Conservation (phyloP, 1,284 basidiomycete species). For the Ceratobasidium sp. region DNA sequence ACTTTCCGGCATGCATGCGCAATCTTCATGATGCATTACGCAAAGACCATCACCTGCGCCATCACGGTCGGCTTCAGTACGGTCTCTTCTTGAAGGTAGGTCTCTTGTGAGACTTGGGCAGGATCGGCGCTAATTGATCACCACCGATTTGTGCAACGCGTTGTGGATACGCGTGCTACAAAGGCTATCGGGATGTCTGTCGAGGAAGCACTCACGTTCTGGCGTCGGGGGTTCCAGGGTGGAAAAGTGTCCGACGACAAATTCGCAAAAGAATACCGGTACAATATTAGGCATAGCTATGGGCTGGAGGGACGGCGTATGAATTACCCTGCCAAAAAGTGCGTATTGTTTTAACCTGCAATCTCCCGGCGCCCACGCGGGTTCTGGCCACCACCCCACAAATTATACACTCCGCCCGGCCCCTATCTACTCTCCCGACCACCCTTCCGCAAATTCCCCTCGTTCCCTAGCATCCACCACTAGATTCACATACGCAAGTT, state of each 20-base stretch:
- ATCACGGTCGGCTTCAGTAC: conserved; percentile 91
- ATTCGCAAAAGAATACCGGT: conserved; percentile 98
- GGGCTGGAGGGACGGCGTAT: conserved; percentile 93
- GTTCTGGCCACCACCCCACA: conserved; percentile 15
- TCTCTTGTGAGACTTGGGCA: conserved; percentile 12
- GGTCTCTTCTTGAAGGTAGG: conserved; percentile 93
- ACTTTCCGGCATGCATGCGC: conserved; percentile 97
- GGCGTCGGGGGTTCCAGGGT: conserved; percentile 83
- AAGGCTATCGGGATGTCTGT: conserved; percentile 93
- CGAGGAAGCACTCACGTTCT: conserved; percentile 94
- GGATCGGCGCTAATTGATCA: conserved; percentile 16
- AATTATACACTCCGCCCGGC: conserved; percentile 19
- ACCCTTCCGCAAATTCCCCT: conserved; percentile 2
- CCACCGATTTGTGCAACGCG: conserved; percentile 9
- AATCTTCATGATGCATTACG: conserved; percentile 83
- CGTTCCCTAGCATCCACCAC: conserved; percentile 41
- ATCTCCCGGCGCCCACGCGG: conserved; percentile 10
- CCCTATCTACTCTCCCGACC: conserved; percentile 13
- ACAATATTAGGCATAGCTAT: conserved; percentile 96
- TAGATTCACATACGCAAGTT: neutral
- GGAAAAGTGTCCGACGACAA: conserved; percentile 85
- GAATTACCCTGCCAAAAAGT: conserved; percentile 95
- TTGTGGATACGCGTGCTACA: conserved; percentile 34
- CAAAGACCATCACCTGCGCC: conserved; percentile 87
- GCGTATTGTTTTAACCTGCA: conserved; percentile 43